These are phyloP conservation scores for Herpetospermum pedunculosum DNA, from an alignment of 306 rosid genomes.

Conservation along the genomic window DNA sequence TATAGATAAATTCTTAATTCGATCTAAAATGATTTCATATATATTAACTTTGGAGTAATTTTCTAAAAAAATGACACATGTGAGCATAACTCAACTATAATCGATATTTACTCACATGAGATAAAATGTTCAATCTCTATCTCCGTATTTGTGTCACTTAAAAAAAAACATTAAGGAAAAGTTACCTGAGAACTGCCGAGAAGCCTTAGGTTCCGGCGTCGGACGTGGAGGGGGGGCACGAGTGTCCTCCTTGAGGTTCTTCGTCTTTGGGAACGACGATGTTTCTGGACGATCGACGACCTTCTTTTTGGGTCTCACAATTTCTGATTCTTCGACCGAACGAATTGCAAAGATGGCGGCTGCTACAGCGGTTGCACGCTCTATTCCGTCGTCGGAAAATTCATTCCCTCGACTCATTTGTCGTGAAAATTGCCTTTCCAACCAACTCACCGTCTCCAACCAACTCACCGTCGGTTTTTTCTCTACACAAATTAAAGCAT, in stretches of 20 bases:
- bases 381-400: constrained; percentile 18
- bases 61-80: too few relatives aligned
- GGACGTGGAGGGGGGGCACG: constrained; percentile 6
- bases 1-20: too few relatives aligned
- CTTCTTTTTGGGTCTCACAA: background rate
- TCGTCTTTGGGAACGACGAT: constrained; percentile 8
- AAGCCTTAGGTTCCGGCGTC: constrained; percentile 17
- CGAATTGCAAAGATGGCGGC: constrained; percentile 54
- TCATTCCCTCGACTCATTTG: constrained; percentile 37
- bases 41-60: too few relatives aligned
- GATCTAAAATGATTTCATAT: too few relatives aligned
- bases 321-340: constrained; percentile 23
- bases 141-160: too few relatives aligned
- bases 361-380: constrained; percentile 58
- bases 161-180: too few relatives aligned
- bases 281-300: constrained; percentile 17
- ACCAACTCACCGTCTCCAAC: constrained; percentile 51
- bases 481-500: constrained; percentile 18
- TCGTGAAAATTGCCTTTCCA: constrained; percentile 28
- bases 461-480: too few relatives aligned
- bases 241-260: constrained; percentile 26
- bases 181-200: constrained; percentile 42
- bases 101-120: too few relatives aligned
- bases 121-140: too few relatives aligned
- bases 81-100: too few relatives aligned